phyloP scores from a whole-genome alignment of 352 stramenopile species.

The Halophytophthora batemanensis region DNA sequence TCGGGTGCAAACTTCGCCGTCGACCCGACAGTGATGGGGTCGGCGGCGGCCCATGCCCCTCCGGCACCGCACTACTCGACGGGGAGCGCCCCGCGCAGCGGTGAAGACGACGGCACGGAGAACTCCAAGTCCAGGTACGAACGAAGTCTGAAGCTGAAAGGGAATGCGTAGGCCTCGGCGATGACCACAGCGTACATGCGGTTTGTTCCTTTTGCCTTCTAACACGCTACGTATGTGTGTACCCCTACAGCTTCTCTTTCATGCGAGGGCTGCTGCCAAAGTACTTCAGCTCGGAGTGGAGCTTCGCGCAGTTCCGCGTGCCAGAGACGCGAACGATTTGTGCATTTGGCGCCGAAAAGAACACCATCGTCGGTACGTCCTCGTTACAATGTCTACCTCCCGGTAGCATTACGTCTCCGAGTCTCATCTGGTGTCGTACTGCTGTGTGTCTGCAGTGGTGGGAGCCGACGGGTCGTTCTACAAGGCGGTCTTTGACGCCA shows the following conservation, averaged over 20 bases:
- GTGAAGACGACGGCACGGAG: conserved; percentile 79
- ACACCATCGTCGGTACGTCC: conserved; percentile 91
- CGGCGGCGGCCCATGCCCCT: conserved; percentile 35
- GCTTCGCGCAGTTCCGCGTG: conserved; percentile 92
- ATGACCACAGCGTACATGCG: neutral
- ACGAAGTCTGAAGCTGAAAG: neutral
- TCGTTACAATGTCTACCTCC: no score
- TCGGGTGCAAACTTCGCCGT: conserved; percentile 54
- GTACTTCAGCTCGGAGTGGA: conserved; percentile 94
- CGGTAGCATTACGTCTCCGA: no score
- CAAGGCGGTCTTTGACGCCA: conserved; percentile 86
- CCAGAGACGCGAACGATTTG: conserved; percentile 90
- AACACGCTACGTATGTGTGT: neutral
- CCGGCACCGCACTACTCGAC: conserved; percentile 36
- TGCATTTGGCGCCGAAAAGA: conserved; percentile 91
- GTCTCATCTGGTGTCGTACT: neutral
- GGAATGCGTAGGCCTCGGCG: neutral
- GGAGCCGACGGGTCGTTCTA: conserved; percentile 87
- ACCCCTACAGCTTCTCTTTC: conserved; percentile 69
- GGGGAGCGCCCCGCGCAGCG: conserved; percentile 42
- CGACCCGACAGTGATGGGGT: conserved; percentile 56
- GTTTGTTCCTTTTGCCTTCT: no score
- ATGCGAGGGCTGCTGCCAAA: conserved; percentile 89
- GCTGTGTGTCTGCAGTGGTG: conserved; percentile 53
- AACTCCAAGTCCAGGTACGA: conserved; percentile 85